Percentiles rank a stretch among this genome's conserved stretches.
Conservation (phyloP, 2,329 filamentous ascomycete species). For the Phyllosticta ampelicida region DNA sequence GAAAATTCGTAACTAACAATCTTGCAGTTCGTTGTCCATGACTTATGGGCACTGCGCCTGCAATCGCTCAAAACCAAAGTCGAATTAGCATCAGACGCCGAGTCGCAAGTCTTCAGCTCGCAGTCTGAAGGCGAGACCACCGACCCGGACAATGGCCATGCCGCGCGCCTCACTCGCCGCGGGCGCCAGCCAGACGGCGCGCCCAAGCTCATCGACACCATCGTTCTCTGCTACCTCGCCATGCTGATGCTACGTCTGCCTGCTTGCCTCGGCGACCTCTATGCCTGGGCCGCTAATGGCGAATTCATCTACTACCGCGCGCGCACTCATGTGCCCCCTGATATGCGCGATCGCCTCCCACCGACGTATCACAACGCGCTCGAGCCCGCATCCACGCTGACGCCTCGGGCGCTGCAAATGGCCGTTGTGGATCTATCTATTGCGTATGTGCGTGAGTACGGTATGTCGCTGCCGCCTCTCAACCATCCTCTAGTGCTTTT, state of each 20-base stretch:
- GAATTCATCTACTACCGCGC: conserved; percentile 63
- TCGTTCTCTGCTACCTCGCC: conserved; percentile 72
- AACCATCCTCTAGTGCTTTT: conserved; percentile 60
- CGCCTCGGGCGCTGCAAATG: conserved; percentile 50
- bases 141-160: conserved; percentile 23
- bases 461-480: conserved; percentile 59
- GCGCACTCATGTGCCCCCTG: conserved; percentile 45
- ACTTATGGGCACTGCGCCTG: conserved; percentile 74
- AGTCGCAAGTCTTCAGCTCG: conserved; percentile 47
- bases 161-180: conserved; percentile 26
- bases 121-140: conserved; percentile 40
- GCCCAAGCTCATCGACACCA: conserved; percentile 61
- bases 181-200: conserved; percentile 34
- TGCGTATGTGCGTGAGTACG: conserved; percentile 57
- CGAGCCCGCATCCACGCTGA: conserved; percentile 40
- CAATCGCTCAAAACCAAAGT: conserved; percentile 42
- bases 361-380: conserved; percentile 49
- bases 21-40: conserved; percentile 49
- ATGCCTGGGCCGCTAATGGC: conserved; percentile 53
- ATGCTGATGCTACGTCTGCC: conserved; percentile 66
- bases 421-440: conserved; percentile 51
- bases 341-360: conserved; percentile 56
- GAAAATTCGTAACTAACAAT: background rate
- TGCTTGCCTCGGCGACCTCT: conserved; percentile 62
- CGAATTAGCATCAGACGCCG: conserved; percentile 22